A percentile compares a stretch with the other conserved stretches of the same genome.
These are phyloP conservation scores for Larix kaempferi DNA, from an alignment of 75 land plant species.

Conservation along the genomic window DNA sequence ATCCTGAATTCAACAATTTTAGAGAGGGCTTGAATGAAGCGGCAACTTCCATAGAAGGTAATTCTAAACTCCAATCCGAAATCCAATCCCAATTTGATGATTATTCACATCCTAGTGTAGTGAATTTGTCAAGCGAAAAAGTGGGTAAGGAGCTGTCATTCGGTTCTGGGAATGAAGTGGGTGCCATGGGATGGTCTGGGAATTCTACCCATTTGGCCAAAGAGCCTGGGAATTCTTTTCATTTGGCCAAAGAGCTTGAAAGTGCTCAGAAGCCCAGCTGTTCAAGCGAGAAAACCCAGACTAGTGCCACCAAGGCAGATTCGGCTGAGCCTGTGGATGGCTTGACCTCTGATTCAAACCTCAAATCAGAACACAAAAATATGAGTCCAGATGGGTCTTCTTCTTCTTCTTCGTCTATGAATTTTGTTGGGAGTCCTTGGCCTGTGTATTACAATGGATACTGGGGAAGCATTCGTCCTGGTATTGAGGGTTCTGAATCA, in stretches of 20 bases:
- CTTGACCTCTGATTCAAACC: background rate
- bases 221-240: background rate
- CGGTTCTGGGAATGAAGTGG: background rate
- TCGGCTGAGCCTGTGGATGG: constrained; percentile 7
- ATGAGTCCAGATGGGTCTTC: constrained; percentile 2
- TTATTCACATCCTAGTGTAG: background rate
- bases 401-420: background rate
- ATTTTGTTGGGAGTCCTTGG: constrained; percentile 33
- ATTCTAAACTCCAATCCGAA: background rate
- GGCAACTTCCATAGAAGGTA: background rate
- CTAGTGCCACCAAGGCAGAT: constrained; percentile 9
- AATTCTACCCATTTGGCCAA: background rate
- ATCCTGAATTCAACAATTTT: background rate
- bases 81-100: constrained; percentile 1
- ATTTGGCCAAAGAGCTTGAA: background rate
- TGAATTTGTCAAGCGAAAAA: background rate
- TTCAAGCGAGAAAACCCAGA: constrained; percentile 6
- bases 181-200: background rate
- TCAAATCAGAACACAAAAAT: background rate
- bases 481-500: constrained; percentile 17
- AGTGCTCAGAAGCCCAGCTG: constrained; percentile 1
- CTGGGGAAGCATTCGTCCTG: constrained; percentile 14
- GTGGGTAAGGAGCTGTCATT: background rate
- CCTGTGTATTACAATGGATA: constrained; percentile 19
- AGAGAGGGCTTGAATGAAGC: background rate